Evolutionary conservation across 108 stramenopile genomes (phyloP), one percentile per base, ranked within the genome.

Genomic region (Cyclotella atomus): DNA sequence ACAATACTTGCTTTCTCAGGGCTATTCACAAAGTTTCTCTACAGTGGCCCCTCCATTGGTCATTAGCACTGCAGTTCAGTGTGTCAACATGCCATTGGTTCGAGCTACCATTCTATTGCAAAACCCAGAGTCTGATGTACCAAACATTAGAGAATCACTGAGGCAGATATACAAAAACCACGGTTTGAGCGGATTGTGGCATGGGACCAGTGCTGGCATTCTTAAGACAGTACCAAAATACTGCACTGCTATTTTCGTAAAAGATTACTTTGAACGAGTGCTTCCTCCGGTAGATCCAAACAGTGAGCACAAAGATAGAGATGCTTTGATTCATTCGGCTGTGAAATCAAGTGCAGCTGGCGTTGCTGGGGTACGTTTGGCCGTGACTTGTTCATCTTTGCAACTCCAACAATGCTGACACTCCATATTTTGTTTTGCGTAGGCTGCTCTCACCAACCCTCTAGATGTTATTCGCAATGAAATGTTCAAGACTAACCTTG

Each of bases 191-290:
- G 94, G 93, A 54, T 72, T 97, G 38, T 97, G 96, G 96, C 95
- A 95, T 65, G 97, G 97, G 16, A 94, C 94, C 9, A 83, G 82
- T 15, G 98, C 98, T 2, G 98, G 97, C 0, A 88, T 98, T 21
- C 81, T 98, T 30, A 99, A 99, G 74, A 98, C 97, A n/a, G 98
- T 99, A 21, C 98, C 98, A 2, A 99, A 99, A 53, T 99, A 99
- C 67, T 89, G 89, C 62, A 91, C 94, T 9, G 96, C 97, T 0
- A 91, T 99, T 15, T 76, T 90, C 16, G 91, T 98, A 41, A 99
- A 99, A 79, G 95, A 95, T 64, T 81, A 82, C 44, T 84, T 93
- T 67, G 91, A 88, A 12, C n/a, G 47, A 25, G 60, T 64, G 14
- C 67, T 95, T 34, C 87, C 90, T 8, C 68, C 64, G 34, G 76